Base-by-base conservation (phyloP, 306 rosid genomes). In the Acacia acuminata region DNA sequence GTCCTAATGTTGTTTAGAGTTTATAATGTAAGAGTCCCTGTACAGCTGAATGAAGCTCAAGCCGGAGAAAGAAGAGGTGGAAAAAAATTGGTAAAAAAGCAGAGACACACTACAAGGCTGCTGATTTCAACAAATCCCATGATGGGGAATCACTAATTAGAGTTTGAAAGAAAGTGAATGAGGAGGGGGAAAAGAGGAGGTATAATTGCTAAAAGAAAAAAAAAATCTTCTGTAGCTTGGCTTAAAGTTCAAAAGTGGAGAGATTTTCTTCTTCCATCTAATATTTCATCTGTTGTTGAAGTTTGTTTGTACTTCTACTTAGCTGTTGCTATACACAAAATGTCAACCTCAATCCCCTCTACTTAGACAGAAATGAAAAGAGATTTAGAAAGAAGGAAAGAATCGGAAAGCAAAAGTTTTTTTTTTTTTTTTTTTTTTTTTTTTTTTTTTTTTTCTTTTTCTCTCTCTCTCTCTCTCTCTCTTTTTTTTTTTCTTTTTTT, bases 21-120 rank as follows among this genome's bases (percentile, higher is more conserved):
- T 89, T 85, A 85, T 84, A 82, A 60, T 77, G 77, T 50, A 78
- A 89, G 88, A 89, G 88, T 84, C 74, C 86, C 72, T 93, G 92
- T 91, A 91, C 88, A 91, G 92, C 87, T 80, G 89, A 79, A 47
- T 14, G 51, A 19, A 92, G 89, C 79, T 73, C 78, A 71, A 71
- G 69, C 75, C 71, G 53, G 69, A 42, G 50, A 61, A 67, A 77
- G 70, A 71, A 13, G 17, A 67, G 55, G 77, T n/a, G 75, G 73
- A 51, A 34, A 56, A 53, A 70, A 82, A 82, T 83, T 56, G 82
- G 81, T 32, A 32, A 84, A 34, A 77, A 77, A 77, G 78, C 66
- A 69, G 81, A 79, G 80, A 76, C 80, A 88, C 77, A 25, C 76
- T 66, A 47, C 75, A 86, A 82, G 85, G 85, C 86, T 56, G 90